Conservation (phyloP, 129 eudicot species). For the Escallonia herrerae region DNA sequence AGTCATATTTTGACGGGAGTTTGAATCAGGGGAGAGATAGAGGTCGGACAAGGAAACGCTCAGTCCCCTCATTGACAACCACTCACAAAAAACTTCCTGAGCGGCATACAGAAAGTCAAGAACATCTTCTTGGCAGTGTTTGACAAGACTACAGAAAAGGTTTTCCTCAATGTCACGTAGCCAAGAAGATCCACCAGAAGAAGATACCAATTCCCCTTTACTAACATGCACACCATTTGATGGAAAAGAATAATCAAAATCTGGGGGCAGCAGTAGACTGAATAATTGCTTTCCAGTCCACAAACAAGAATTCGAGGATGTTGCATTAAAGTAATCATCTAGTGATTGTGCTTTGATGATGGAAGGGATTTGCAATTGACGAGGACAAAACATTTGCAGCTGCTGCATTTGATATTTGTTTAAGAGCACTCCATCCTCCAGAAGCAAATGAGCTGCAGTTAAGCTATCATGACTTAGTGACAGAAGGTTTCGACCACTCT, state of each 20-base stretch:
- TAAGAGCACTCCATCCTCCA: slow-evolving; percentile 59
- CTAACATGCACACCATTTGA: slow-evolving; percentile 36
- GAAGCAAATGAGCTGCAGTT: slow-evolving; percentile 70
- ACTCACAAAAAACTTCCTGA: slow-evolving; percentile 76
- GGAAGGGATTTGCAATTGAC: slow-evolving; percentile 38
- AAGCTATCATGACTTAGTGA: slow-evolving; percentile 79
- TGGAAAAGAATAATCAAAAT: slow-evolving; percentile 30
- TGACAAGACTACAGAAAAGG: slow-evolving; percentile 39
- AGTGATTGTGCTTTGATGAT: slow-evolving; percentile 21
- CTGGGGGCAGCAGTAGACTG: slow-evolving; percentile 53
- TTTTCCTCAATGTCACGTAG: slow-evolving; percentile 52
- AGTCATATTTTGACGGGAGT: slow-evolving; percentile 37
- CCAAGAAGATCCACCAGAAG: slow-evolving; percentile 55
- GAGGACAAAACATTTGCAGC: slow-evolving; percentile 71
- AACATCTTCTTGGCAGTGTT: slow-evolving; percentile 29
- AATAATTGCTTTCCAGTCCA: slow-evolving; percentile 92
- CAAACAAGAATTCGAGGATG: slow-evolving; percentile 24
- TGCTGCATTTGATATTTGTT: slow-evolving; percentile 55
- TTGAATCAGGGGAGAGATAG: slow-evolving; percentile 52
- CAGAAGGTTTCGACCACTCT: slow-evolving; percentile 63
- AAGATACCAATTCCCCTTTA: slow-evolving; percentile 56
- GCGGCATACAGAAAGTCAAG: slow-evolving; percentile 59
- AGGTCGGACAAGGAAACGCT: slow-evolving; percentile 84
- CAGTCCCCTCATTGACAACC: slow-evolving; percentile 78
- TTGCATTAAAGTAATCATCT: background rate